Conservation (phyloP, 192 early-diverging fungal species). For the Dispira parvispora region DNA sequence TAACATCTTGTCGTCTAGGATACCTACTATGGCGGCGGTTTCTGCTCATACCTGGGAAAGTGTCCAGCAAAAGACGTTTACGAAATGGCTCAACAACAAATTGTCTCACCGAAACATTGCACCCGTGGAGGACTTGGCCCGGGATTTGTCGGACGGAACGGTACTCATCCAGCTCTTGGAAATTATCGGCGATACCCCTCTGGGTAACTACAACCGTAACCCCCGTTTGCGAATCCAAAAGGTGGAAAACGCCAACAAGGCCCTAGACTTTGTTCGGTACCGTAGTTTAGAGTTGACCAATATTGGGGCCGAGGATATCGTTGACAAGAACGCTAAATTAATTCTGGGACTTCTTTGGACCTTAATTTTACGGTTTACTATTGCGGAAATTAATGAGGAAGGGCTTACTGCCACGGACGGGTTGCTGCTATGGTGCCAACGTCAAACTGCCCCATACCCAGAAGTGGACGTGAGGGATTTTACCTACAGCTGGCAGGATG, state of each 20-base stretch:
- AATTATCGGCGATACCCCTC: constrained; percentile 81
- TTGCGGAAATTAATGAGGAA: constrained; percentile 85
- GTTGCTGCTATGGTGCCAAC: constrained; percentile 91
- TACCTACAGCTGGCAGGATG: constrained; percentile 85
- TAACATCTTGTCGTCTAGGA: too few species aligned
- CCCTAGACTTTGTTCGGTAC: constrained; percentile 78
- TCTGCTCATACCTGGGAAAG: constrained; percentile 62
- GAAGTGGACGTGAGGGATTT: constrained; percentile 85
- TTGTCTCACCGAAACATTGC: constrained; percentile 32
- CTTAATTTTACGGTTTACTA: constrained; percentile 91
- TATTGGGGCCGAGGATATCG: constrained; percentile 97
- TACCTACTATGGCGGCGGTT: too few species aligned
- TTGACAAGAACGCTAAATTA: constrained; percentile 79
- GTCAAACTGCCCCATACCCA: constrained; percentile 76
- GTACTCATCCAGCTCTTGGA: constrained; percentile 62
- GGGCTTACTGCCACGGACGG: constrained; percentile 94
- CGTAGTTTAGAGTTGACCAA: constrained; percentile 80
- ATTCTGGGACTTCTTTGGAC: constrained; percentile 95
- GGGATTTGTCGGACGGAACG: constrained; percentile 46
- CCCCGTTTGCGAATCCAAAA: constrained; percentile 88
- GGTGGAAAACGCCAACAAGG: constrained; percentile 89
- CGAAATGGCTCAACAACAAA: constrained; percentile 59
- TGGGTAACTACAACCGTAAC: constrained; percentile 75
- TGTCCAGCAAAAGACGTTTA: constrained; percentile 70
- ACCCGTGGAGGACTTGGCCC: constrained; percentile 30